Evolutionary conservation across 805 yeast species (phyloP), one percentile per base, ranked within the genome.

Genomic region (Helenozyma baotianmanensis): DNA sequence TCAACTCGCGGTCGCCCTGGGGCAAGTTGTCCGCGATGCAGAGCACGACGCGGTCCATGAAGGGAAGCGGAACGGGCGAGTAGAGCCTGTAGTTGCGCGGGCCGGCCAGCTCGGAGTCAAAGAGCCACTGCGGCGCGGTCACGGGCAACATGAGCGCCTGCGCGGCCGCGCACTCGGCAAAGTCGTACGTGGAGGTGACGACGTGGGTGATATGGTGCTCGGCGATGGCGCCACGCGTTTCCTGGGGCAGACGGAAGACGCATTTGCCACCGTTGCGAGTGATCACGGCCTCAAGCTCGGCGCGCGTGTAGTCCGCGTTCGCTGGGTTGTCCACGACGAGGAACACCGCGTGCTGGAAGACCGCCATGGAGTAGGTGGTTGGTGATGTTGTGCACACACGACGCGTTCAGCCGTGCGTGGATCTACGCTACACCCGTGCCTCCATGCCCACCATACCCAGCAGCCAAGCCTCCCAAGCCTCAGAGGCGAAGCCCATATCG

Each of bases 61-160:
- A 72, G 38, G 72, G 76, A 18, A 63, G 63, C 7, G 85, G 82
- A 49, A 82, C 82, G 0, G 96, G 94, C 11, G 85, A 76, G 53
- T 72, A 88, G 2, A 73, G 68, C 35, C 79, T 68, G 25, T 72
- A 64, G 4, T 82, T 75, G 17, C 52, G 52, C 23, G 29, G 44
- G 18, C 11, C 17, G 6, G 26, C 30, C 7, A 13, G 15, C 0
- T 69, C 48, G 2, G 80, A 72, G 23, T 72, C 76, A 18, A 54
- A 43, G 2, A 83, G 62, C 87, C 92, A 86, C 4, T 62, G 53
- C 0, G 78, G 68, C 0, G 72, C 70, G 11, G 84, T 81, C 1
- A 82, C 70, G 0, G 92, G 87, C 10, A 82, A 65, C 76, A 82
- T 68, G 23, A 70, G 59, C 11, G 63, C 62, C 22, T 60, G 62